Base-by-base conservation (phyloP, 1,284 basidiomycete species). In the Ustilago lituana region DNA sequence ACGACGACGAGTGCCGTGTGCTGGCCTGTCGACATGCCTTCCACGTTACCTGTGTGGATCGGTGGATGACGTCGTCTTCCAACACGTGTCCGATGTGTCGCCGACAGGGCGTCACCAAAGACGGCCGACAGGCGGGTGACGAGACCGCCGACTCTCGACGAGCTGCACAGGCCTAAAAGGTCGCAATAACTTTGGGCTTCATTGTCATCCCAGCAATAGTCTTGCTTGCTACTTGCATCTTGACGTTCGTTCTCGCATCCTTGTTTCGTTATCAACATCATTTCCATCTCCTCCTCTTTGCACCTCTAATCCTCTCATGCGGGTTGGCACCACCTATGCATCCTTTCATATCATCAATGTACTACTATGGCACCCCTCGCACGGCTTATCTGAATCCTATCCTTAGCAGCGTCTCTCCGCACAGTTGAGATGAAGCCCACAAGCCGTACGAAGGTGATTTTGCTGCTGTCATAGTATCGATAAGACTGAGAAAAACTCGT, bases 1-100 rank as follows among this genome's bases (percentile, higher is more conserved):
- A 69, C 24, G 72, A 74, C 20, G 76, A 79, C 45, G 65, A 75
- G 3, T 73, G 74, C 23, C 63, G 78, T 1, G 33, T 78, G 19
- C 61, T 80, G 27, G 67, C 61, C 9, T 80, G 78, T 48, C 61
- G 66, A 20, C 78, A 80, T 58, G 72, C 65, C 15, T 80, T 80
- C 69, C 78, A 80, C 43, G 33, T 76, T 6, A 9, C 31, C 5
- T 80, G 78, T 35, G 71, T 80, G 7, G 77, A 77, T 39, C 38
- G 64, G 12, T 77, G 75, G 75, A 59, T 77, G 67, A 67, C 69
- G 15, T 48, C 56, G 22, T 75, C 67, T 35, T 75, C 73, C 33
- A 77, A 77, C 48, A 69, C 73, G n/a, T 77, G 75, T 37, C 75
- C 75, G 5, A 63, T 77, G 63, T 77, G 75, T 27, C 57, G 69